Conservation (phyloP, 495 filamentous ascomycete genomes). For the Talaromyces stipitatus region DNA sequence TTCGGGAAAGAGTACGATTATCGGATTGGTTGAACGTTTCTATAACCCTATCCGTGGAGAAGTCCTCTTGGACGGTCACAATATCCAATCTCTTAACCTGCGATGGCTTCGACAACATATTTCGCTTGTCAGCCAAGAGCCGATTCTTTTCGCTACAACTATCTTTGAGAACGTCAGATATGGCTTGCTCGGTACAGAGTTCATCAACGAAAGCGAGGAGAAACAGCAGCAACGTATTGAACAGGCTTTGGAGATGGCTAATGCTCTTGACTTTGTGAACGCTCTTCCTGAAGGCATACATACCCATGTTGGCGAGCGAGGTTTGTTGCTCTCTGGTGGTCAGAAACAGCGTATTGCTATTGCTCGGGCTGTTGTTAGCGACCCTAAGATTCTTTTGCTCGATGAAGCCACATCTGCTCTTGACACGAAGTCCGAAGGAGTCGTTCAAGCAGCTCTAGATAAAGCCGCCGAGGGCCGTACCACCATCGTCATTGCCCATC, state of each 20-base stretch:
- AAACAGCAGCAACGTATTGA: conserved; percentile 58
- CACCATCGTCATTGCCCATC: conserved; percentile 93
- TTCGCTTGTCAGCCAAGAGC: conserved; percentile 79
- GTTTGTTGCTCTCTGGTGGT: conserved; percentile 85
- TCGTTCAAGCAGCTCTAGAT: conserved; percentile 90
- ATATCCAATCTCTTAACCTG: conserved; percentile 74
- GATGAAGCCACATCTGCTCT: conserved; percentile 93
- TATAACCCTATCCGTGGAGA: conserved; percentile 79
- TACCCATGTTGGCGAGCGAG: conserved; percentile 91
- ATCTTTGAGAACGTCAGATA: conserved; percentile 82
- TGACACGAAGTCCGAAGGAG: conserved; percentile 92
- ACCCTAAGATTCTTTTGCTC: conserved; percentile 91
- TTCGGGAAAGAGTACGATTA: conserved; percentile 85
- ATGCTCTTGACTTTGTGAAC: conserved; percentile 85
- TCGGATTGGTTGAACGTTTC: conserved; percentile 87
- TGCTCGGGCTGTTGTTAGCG: conserved; percentile 83
- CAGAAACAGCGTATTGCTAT: conserved; percentile 93
- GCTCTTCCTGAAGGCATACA: conserved; percentile 84
- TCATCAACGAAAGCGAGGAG: conserved; percentile 44
- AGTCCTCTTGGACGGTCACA: conserved; percentile 76
- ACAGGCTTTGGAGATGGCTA: conserved; percentile 81
- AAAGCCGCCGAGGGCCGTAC: conserved; percentile 83
- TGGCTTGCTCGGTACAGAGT: conserved; percentile 79
- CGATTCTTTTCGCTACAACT: conserved; percentile 64
- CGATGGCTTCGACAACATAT: conserved; percentile 90